A percentile compares a stretch with the other conserved stretches of the same genome.
Conservation (phyloP, 2,329 filamentous ascomycete species). For the Exophiala oligosperma region DNA sequence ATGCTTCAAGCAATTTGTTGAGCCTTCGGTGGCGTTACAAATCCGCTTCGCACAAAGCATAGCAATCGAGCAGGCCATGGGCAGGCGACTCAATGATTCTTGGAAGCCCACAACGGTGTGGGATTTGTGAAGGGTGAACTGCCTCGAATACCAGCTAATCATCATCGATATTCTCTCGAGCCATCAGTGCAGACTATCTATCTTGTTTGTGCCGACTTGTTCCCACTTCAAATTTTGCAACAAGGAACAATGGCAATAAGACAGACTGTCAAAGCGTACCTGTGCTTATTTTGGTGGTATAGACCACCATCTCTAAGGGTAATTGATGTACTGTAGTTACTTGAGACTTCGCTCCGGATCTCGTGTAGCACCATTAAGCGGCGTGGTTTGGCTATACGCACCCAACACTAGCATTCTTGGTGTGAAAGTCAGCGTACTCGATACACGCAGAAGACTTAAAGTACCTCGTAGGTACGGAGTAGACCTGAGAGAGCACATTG, state of each 20-base stretch:
- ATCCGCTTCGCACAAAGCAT: conserved; percentile 48
- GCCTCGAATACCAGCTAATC: conserved; percentile 65
- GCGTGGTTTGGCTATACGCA: no score
- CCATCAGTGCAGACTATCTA: conserved; percentile 67
- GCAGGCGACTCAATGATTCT: conserved; percentile 60
- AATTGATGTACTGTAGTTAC: conserved; percentile 42
- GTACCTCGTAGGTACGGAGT: neutral
- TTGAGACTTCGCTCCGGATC: neutral
- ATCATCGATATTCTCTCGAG: conserved; percentile 65
- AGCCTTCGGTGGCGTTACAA: conserved; percentile 58
- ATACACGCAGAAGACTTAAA: neutral
- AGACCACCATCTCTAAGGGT: no score
- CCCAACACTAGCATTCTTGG: no score
- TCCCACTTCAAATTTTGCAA: conserved; percentile 43
- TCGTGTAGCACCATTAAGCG: neutral
- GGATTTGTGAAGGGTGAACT: conserved; percentile 35
- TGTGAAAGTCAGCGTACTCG: no score
- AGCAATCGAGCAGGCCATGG: conserved; percentile 72
- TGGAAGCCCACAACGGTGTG: conserved; percentile 37
- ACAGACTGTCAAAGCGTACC: conserved; percentile 62
- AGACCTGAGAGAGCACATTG: neutral
- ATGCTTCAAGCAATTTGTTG: conserved; percentile 50
- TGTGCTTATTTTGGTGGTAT: no score
- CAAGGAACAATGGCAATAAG: conserved; percentile 46
- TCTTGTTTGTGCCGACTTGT: conserved; percentile 68